Evolutionary conservation across 441 rosid genomes (phyloP), one percentile per base, ranked within the genome.

Genomic region (Pelargonium fulgidum): DNA sequence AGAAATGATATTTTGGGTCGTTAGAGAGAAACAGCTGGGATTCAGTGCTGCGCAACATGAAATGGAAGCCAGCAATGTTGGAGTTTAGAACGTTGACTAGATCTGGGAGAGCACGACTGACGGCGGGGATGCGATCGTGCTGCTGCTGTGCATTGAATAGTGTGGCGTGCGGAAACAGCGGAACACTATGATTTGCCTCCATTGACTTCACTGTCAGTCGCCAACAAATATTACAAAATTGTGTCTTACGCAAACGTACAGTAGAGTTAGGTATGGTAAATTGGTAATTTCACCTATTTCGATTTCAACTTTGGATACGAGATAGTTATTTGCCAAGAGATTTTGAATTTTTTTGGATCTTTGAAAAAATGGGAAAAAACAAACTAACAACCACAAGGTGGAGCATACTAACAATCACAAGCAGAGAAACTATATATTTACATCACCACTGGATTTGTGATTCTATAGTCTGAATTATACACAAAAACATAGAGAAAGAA

Each of bases 191-290:
- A 14, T 14, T 58, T 19, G 62, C 5, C 2, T 58, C 13, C 22
- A 26, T 20, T 19, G 62, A 58, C 62, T 58, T 10, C 19, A 22
- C 62, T 16, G 8, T 22, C 10, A 24, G 6, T 56, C 10, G 29
- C 62, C 62, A 19, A 19, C 59, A 54, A 54, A 54, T 22, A 54
- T 54, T 54, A 54, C 61, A 54, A 56, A 56, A 56, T n/a, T 56
- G 12, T 56, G 26, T 56, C 62, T 56, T 3, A 56, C 62, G 62
- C 13, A 19, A 56, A 4, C 14, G 3, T 29, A 29, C 33, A 29
- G 33, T 29, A 29, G 1, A 3, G 33, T 29, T 29, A 29, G 41
- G 41, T 7, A 6, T 36, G 41, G 41, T 36, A 36, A 36, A 4
- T 36, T 36, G 41, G 41, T 5, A 36, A 36, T 36, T 36, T 36